Evolutionary conservation across 305 asterid species (phyloP).

Genomic region (Caryopteris hybrid): DNA sequence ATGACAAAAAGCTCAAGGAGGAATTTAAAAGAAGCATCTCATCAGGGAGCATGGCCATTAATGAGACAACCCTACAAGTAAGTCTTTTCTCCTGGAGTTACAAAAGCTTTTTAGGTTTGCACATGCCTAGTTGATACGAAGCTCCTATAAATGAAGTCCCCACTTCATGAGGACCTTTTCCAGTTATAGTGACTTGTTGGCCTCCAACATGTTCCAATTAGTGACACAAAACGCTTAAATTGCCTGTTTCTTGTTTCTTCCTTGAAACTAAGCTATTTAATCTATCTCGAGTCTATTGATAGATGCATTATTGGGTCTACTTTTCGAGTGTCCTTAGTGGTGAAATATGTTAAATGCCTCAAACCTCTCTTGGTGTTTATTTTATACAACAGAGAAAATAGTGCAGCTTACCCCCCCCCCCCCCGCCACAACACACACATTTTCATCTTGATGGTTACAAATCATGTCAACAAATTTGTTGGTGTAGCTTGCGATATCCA

Average conservation of each 20-base stretch:
- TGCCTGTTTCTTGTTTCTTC: slow-evolving; percentile 4
- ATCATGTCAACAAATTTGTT: slow-evolving; percentile 5
- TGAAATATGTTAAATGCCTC: background rate
- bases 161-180: background rate
- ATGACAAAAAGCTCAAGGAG: slow-evolving; percentile 66
- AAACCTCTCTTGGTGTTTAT: too few relatives aligned
- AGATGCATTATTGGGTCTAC: background rate
- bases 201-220: background rate
- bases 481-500: slow-evolving; percentile 34
- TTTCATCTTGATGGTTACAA: slow-evolving; percentile 10
- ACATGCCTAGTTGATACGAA: background rate
- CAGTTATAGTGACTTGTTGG: background rate
- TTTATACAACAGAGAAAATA: background rate
- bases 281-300: background rate
- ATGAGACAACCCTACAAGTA: slow-evolving; percentile 74
- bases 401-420: too few relatives aligned
- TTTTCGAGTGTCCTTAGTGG: background rate
- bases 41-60: slow-evolving; percentile 68
- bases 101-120: background rate
- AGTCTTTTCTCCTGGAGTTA: slow-evolving; percentile 17
- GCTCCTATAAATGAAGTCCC: background rate
- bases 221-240: background rate
- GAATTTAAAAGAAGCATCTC: slow-evolving; percentile 58
- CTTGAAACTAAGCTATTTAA: too few relatives aligned
- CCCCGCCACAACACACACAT: too few relatives aligned